Evolutionary conservation across 2,329 filamentous ascomycete genomes (phyloP), one percentile per base, ranked within the genome.

Genomic region (Ophiostoma tasmaniense): DNA sequence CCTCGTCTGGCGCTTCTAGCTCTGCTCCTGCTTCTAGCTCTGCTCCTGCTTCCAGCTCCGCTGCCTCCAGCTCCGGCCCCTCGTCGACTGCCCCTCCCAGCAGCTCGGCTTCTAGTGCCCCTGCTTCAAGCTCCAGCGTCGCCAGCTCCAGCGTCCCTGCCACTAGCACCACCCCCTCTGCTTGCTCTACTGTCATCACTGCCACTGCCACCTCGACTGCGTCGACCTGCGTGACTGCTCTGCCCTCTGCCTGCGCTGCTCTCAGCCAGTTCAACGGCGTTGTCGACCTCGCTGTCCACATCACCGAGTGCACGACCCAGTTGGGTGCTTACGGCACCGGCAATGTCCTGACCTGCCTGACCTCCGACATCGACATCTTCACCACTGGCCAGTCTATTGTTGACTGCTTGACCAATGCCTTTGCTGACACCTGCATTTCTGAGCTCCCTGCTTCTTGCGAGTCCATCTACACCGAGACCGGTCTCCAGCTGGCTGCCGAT

Each of bases 401-500:
- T 30, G n/a, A 8, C 1, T 71, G 70, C n/a, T 20, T 71, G 11
- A 1, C 35, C 2, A 62, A 11, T 3, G 66, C 70, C 3, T 33
- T 71, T 1, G 7, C 20, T 7, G 55, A 5, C 35, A 55, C 67
- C n/a, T 72, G 68, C 17, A 70, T 70, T 25, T 52, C 59, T 13
- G n/a, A 20, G 14, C 61, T 71, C 25, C 70, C 71, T 4, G 5
- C n/a, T 2, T 22, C 67, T 3, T 73, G 73, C 55, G 8, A 35
- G n/a, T 45, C 20, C 2, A 52, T 73, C 1, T 20, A 28, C 8
- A 64, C 6, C 25, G 64, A 62, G 7, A 66, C 11, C 1, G 69
- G 68, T 14, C 8, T 68, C 7, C n/a, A 1, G 2, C 67, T 74
- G 1, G 4, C 69, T 2, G n/a, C 52, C 0, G 66, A 72, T 33